These are phyloP conservation scores for Ampelocalamus luodianensis DNA, from an alignment of 176 grass and related monocot genomes.

Conservation along the genomic window DNA sequence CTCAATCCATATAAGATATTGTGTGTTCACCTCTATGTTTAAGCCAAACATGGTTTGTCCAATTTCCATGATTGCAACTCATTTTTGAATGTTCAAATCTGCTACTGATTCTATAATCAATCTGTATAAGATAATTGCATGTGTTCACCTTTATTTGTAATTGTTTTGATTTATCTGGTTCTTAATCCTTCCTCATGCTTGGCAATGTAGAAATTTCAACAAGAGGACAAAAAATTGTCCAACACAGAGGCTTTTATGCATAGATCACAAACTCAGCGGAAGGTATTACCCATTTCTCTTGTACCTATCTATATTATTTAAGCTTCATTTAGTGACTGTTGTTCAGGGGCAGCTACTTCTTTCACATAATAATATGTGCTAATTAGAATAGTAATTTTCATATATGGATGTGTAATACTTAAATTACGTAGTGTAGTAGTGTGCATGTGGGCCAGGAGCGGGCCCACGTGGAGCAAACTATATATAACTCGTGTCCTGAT, in stretches of 20 bases:
- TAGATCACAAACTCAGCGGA: slow-evolving; percentile 81
- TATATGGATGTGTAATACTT: neutral
- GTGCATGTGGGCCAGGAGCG: neutral
- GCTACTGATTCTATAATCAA: neutral
- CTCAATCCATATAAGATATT: no score
- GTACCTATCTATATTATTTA: slow-evolving; percentile 4
- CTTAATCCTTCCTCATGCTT: slow-evolving; percentile 20
- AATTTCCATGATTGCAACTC: no score
- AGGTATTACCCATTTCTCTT: slow-evolving; percentile 56
- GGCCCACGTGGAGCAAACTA: neutral
- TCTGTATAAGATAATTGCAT: slow-evolving; percentile 13
- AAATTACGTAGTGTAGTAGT: neutral
- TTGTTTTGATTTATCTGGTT: slow-evolving; percentile 20
- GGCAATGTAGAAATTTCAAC: slow-evolving; percentile 87
- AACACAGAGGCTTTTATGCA: slow-evolving; percentile 82
- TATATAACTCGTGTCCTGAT: neutral
- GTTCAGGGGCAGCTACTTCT: neutral
- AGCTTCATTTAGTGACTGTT: neutral
- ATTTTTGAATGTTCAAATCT: no score
- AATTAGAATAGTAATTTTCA: neutral
- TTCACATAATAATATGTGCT: neutral
- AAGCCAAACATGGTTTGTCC: no score
- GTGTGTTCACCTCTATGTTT: no score
- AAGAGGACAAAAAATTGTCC: slow-evolving; percentile 80
- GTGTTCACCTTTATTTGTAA: neutral